phyloP scores from a whole-genome alignment of 345 rosid species.

The Citrus glauca region DNA sequence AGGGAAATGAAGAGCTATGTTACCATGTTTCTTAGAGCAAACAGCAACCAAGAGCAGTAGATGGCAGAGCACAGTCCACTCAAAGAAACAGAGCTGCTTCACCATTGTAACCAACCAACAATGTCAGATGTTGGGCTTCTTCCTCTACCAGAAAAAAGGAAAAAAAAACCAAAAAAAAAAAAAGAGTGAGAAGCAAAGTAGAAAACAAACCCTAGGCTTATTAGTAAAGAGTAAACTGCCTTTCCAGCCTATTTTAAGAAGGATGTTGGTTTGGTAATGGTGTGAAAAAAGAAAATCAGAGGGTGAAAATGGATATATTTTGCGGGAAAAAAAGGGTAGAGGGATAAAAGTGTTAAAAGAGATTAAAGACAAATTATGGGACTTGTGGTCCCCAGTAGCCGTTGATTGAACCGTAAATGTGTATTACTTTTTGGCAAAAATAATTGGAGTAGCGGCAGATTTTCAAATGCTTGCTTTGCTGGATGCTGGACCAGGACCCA shows the following conservation, averaged over 20 bases:
- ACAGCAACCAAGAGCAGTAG: slow-evolving; percentile 41
- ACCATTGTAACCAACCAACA: slow-evolving; percentile 6
- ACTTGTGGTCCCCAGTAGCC: slow-evolving; percentile 41
- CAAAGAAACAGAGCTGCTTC: slow-evolving; percentile 21
- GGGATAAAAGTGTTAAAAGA: slow-evolving; percentile 18
- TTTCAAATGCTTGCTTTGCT: neutral
- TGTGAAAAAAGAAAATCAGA: neutral
- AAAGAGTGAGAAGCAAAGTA: neutral
- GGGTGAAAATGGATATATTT: neutral
- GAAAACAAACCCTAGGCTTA: slow-evolving; percentile 22
- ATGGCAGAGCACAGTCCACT: slow-evolving; percentile 29
- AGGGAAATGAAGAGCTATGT: neutral
- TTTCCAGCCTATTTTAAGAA: neutral
- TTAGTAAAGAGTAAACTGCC: neutral
- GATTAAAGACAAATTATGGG: slow-evolving; percentile 20
- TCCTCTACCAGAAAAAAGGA: too few relatives aligned
- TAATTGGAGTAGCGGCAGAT: neutral
- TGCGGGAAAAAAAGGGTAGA: neutral
- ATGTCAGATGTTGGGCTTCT: neutral
- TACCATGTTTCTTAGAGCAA: slow-evolving; percentile 59
- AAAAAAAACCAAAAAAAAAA: neutral
- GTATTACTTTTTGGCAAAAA: neutral
- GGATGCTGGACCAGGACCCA: neutral
- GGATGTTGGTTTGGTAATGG: neutral
- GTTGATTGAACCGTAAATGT: slow-evolving; percentile 2